Conservation (phyloP, 2,329 filamentous ascomycete species). For the Sarocladium strictum region DNA sequence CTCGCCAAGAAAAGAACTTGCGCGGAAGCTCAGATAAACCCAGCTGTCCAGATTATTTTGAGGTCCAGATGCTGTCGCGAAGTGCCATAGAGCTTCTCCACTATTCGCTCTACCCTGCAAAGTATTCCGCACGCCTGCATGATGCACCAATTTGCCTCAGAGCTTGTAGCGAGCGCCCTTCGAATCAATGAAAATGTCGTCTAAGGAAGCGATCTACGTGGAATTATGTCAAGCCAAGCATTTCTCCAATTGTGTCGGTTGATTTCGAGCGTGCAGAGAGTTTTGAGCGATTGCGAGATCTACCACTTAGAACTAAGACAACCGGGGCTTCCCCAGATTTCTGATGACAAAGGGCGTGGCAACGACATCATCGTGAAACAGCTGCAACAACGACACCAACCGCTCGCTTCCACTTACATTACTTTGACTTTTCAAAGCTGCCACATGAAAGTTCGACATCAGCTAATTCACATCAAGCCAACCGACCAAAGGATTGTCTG, state of each 20-base stretch:
- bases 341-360: slow-evolving; percentile 1
- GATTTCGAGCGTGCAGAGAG: too few relatives aligned
- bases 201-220: too few relatives aligned
- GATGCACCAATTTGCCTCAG: too few relatives aligned
- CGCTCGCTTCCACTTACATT: not conserved
- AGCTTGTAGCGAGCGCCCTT: too few relatives aligned
- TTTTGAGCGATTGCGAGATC: not conserved
- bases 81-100: not conserved
- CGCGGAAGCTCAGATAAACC: not conserved
- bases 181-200: too few relatives aligned
- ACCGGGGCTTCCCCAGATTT: slow-evolving; percentile 2
- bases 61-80: not conserved
- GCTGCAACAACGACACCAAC: not conserved
- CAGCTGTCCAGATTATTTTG: not conserved
- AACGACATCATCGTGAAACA: slow-evolving; percentile 5
- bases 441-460: not conserved
- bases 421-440: not conserved
- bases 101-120: not conserved
- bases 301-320: not conserved
- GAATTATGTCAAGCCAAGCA: too few relatives aligned
- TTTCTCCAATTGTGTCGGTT: too few relatives aligned
- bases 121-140: not conserved
- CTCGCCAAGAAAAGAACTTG: too few relatives aligned
- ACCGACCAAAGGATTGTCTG: not conserved
- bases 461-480: not conserved